Conservation (phyloP, 805 yeast genomes). For the Barnettozyma vustinii region DNA sequence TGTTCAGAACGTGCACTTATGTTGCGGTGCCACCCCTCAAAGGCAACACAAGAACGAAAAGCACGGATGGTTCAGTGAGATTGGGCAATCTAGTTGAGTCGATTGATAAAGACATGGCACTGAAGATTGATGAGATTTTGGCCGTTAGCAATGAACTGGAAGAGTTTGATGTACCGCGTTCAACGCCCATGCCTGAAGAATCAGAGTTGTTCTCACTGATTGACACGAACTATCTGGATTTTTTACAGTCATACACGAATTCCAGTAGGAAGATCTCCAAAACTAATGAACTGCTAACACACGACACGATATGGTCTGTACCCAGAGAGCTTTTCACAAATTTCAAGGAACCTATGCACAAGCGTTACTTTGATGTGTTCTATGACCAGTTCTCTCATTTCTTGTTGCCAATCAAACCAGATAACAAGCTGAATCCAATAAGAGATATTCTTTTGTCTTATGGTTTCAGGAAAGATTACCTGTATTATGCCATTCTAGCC, state of each 20-base stretch:
- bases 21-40: not conserved
- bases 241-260: not conserved
- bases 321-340: conserved; percentile 9
- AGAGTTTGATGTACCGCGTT: not conserved
- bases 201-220: not conserved
- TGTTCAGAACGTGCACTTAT: not conserved
- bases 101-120: not conserved
- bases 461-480: not conserved
- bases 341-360: conserved; percentile 15
- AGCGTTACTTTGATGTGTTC: conserved; percentile 20
- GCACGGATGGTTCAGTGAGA: not conserved
- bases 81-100: not conserved
- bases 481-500: not conserved
- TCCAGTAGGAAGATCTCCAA: not conserved
- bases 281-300: not conserved
- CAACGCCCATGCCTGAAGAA: not conserved
- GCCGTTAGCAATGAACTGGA: not conserved
- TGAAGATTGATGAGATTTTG: not conserved
- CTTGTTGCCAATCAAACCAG: conserved; percentile 15
- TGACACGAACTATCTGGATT: not conserved
- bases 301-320: not conserved
- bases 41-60: not conserved
- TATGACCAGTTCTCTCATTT: conserved; percentile 20
- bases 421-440: not conserved
- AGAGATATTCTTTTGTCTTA: not conserved